These are phyloP conservation scores for Neurospora discreta DNA, from an alignment of 495 filamentous ascomycete species.

Conservation along the genomic window DNA sequence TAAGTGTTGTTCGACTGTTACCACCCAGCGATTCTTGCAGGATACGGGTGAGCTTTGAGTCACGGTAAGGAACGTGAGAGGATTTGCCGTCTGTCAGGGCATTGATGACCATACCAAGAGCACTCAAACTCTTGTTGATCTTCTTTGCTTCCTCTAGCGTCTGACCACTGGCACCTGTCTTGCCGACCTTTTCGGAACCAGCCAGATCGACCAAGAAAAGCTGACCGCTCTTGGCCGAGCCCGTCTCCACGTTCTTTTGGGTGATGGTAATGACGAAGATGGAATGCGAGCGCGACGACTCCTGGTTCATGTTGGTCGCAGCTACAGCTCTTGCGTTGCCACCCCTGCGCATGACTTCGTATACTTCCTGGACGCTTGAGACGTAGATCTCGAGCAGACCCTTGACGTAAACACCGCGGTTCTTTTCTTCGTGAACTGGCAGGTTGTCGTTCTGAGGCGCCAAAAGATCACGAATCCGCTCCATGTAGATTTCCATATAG, in stretches of 20 bases:
- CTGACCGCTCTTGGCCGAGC: constrained; percentile 91
- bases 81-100: constrained; percentile 96
- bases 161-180: constrained; percentile 95
- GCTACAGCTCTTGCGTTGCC: constrained; percentile 83
- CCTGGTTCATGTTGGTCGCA: constrained; percentile 99
- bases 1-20: constrained; percentile 92
- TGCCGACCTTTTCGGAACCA: constrained; percentile 96
- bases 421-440: constrained; percentile 95
- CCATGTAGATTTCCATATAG: constrained; percentile 99
- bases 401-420: constrained; percentile 91
- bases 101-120: constrained; percentile 98
- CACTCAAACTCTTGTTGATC: constrained; percentile 98
- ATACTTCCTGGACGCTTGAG: constrained; percentile 89
- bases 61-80: constrained; percentile 91
- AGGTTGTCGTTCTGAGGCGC: constrained; percentile 90
- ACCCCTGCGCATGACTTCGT: constrained; percentile 92
- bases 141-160: constrained; percentile 98
- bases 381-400: constrained; percentile 92
- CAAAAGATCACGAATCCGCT: constrained; percentile 87
- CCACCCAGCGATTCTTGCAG: constrained; percentile 92
- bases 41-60: constrained; percentile 95
- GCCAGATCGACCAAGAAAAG: constrained; percentile 96
- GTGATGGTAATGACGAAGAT: constrained; percentile 96
- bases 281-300: constrained; percentile 95
- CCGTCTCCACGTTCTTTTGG: constrained; percentile 96